phyloP scores from a whole-genome alignment of 2,329 filamentous ascomycete genomes.

The Nemania sp. region DNA sequence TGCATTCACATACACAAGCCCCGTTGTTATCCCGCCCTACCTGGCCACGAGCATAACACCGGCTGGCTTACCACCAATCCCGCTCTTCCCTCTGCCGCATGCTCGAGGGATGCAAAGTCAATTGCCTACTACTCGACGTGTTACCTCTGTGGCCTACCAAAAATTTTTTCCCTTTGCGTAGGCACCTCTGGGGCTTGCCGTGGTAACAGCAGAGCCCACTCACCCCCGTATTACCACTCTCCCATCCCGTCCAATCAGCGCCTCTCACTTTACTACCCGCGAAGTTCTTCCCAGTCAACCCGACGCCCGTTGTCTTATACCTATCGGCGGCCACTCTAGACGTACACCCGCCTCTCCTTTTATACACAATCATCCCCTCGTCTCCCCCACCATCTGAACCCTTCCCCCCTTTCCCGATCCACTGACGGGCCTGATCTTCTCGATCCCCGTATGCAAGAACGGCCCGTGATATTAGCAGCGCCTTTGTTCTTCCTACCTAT shows the following conservation, averaged over 20 bases:
- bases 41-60: conserved; percentile 29
- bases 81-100: conserved; percentile 33
- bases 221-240: conserved; percentile 35
- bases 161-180: conserved; percentile 30
- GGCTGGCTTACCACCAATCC: conserved; percentile 38
- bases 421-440: conserved; percentile 48
- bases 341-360: conserved; percentile 34
- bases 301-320: conserved; percentile 36
- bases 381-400: conserved; percentile 48
- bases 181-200: conserved; percentile 39
- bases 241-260: conserved; percentile 36
- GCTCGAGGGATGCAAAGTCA: conserved; percentile 38
- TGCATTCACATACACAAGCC: conserved; percentile 29
- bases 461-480: conserved; percentile 38
- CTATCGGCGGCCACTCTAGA: conserved; percentile 27
- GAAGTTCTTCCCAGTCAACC: conserved; percentile 38
- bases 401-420: conserved; percentile 51
- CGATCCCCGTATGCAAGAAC: conserved; percentile 42
- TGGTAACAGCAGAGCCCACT: conserved; percentile 37
- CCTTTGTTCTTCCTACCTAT: conserved; percentile 21
- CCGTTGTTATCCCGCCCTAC: conserved; percentile 32
- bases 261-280: conserved; percentile 24
- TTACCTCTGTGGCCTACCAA: conserved; percentile 41
- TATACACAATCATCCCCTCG: conserved; percentile 36
- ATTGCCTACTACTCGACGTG: conserved; percentile 44